Evolutionary conservation across 129 eudicot species (phyloP).

Genomic region (Artemisia argyi): DNA sequence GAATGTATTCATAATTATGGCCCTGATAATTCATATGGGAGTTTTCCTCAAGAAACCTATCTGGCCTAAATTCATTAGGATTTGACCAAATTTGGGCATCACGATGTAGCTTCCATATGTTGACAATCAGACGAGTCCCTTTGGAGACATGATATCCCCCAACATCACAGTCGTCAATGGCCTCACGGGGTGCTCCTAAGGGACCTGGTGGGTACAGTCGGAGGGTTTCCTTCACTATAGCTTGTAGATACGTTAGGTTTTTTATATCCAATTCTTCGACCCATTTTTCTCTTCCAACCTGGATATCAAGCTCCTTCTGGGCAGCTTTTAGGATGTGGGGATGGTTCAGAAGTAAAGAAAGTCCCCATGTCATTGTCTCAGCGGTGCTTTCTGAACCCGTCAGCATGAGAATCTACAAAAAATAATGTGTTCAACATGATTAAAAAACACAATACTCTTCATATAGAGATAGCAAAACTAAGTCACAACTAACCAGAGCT

Average conservation of each 20-base stretch:
- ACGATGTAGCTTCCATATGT: slow-evolving; percentile 61
- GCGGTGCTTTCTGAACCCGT: slow-evolving; percentile 65
- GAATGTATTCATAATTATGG: slow-evolving; percentile 41
- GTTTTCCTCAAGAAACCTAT: slow-evolving; percentile 36
- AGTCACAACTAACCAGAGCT: slow-evolving; percentile 25
- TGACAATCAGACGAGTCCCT: slow-evolving; percentile 47
- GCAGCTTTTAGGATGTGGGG: slow-evolving; percentile 26
- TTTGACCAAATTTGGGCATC: slow-evolving; percentile 47
- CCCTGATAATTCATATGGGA: slow-evolving; percentile 20
- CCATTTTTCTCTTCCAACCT: slow-evolving; percentile 39
- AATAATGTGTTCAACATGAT: not conserved
- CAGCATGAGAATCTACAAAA: slow-evolving; percentile 44
- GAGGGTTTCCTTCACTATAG: slow-evolving; percentile 52
- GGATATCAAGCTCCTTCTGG: slow-evolving; percentile 35
- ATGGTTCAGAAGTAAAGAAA: slow-evolving; percentile 48
- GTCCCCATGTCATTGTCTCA: slow-evolving; percentile 51
- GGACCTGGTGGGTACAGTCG: slow-evolving; percentile 69
- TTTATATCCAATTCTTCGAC: slow-evolving; percentile 46
- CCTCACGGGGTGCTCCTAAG: slow-evolving; percentile 47
- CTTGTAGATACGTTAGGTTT: slow-evolving; percentile 38
- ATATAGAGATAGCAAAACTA: no score
- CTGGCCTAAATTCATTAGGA: slow-evolving; percentile 40
- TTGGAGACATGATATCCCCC: slow-evolving; percentile 33
- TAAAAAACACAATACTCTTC: not conserved
- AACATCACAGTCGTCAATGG: slow-evolving; percentile 44